Evolutionary conservation across 306 rosid species (phyloP), one percentile per base, ranked within the genome.

Genomic region (Arachis hypogaea): DNA sequence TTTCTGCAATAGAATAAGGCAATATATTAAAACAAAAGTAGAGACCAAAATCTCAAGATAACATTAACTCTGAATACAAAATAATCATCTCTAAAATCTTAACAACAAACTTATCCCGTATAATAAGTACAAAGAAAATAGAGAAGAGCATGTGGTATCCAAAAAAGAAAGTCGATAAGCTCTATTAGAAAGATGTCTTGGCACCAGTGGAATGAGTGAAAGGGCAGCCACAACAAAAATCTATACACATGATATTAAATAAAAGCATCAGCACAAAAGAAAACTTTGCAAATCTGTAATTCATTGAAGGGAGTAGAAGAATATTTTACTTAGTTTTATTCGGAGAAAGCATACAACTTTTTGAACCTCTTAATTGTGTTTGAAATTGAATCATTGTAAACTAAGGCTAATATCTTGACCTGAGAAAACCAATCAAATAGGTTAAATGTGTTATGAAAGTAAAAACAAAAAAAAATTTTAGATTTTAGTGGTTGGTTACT

Each of bases 201-300:
- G 96, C 69, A 92, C 83, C 84, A 95, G 66, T 5, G 99, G 98
- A 70, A 88, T 43, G 78, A 88, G 78, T 46, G 97, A 98, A 71
- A 95, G 92, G 73, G 88, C 82, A 73, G 93, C 98, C 80, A 95
- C 93, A 65, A 87, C 86, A 85, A 92, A 87, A 83, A 95, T 97
- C 98, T 95, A 81, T 11, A 68, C 71, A 22, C 6, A 72, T 78
- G 56, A 52, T 22, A 52, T 69, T 22, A 38, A 9, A 40, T 45
- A 7, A 46, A 72, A 73, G 45, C 54, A 84, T 68, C 63, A 78
- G 74, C 56, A 63, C 70, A 73, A 7, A 68, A 75, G 60, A 11
- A 28, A 42, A 63, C 7, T 29, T 38, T 3, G 6, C 50, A 16
- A 56, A 18, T 63, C 47, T 41, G 63, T 10, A 69, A 28, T 40